Evolutionary conservation across 768 basidiomycete species (phyloP).

Genomic region (Russula ochroleuca): DNA sequence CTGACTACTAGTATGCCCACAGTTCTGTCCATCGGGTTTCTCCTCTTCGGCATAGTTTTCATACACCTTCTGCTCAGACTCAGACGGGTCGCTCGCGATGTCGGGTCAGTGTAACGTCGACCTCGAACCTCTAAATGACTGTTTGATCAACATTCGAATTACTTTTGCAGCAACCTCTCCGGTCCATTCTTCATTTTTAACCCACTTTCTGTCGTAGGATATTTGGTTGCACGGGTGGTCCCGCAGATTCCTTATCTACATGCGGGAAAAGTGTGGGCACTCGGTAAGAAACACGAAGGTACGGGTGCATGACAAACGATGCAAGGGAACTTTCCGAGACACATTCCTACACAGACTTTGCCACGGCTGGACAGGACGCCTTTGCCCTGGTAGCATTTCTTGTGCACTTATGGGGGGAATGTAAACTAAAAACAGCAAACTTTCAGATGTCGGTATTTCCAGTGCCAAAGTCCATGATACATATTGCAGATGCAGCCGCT

Average conservation of each 20-base stretch:
- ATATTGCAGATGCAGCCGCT: slow-evolving; percentile 19
- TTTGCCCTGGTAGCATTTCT: not conserved
- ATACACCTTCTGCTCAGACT: not conserved
- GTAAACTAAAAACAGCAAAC: not conserved
- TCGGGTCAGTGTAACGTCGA: slow-evolving; percentile 2
- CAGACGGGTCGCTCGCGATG: not conserved
- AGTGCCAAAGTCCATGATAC: not conserved
- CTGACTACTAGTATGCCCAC: not conserved
- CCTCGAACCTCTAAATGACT: not conserved
- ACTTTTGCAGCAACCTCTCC: slow-evolving; percentile 2
- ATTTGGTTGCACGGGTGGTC: not conserved
- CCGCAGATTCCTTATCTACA: not conserved
- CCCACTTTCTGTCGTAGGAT: not conserved
- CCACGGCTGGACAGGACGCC: slow-evolving; percentile 13
- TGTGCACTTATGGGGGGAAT: not conserved
- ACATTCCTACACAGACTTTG: slow-evolving; percentile 1
- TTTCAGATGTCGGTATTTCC: slow-evolving; percentile 11
- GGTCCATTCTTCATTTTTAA: slow-evolving; percentile 6
- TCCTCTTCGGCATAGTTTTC: slow-evolving; percentile 1
- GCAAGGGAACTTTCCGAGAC: not conserved
- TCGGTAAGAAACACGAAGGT: slow-evolving; percentile 4
- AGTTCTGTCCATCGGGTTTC: not conserved
- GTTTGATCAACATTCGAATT: not conserved
- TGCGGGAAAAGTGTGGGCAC: not conserved
- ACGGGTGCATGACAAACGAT: not conserved